Conservation (phyloP, 306 rosid species). For the Ziziphus jujuba region DNA sequence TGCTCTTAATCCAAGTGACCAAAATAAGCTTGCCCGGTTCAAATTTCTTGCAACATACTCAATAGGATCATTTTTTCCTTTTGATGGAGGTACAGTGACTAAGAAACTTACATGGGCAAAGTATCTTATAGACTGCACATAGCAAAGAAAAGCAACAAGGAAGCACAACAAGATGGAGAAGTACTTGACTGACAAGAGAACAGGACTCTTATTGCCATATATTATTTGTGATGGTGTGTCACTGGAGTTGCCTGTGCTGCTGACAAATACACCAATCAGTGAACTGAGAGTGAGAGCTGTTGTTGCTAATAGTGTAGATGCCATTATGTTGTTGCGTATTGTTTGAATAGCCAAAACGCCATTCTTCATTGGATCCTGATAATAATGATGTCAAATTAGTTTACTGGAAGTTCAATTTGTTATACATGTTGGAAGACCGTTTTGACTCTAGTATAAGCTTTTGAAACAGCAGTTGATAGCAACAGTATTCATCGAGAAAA, state of each 20-base stretch:
- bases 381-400: slow-evolving; percentile 22
- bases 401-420: background rate
- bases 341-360: slow-evolving; percentile 80
- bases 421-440: no score
- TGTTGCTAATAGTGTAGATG: slow-evolving; percentile 79
- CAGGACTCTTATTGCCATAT: slow-evolving; percentile 60
- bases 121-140: slow-evolving; percentile 80
- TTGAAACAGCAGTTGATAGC: background rate
- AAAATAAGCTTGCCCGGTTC: slow-evolving; percentile 70
- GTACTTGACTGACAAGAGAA: slow-evolving; percentile 47
- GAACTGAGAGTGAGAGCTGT: slow-evolving; percentile 82
- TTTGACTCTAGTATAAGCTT: background rate
- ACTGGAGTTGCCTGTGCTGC: slow-evolving; percentile 37
- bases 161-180: slow-evolving; percentile 69
- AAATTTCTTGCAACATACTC: slow-evolving; percentile 56
- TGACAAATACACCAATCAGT: slow-evolving; percentile 71
- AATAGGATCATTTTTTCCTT: slow-evolving; percentile 41
- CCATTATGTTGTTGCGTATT: slow-evolving; percentile 87
- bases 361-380: slow-evolving; percentile 86
- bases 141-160: slow-evolving; percentile 82
- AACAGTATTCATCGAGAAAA: no score
- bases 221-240: slow-evolving; percentile 37
- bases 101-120: slow-evolving; percentile 85
- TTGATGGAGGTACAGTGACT: slow-evolving; percentile 67
- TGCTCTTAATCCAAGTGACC: slow-evolving; percentile 85